Conservation (phyloP, 2,329 filamentous ascomycete species). For the Ophiostoma fasciatum region DNA sequence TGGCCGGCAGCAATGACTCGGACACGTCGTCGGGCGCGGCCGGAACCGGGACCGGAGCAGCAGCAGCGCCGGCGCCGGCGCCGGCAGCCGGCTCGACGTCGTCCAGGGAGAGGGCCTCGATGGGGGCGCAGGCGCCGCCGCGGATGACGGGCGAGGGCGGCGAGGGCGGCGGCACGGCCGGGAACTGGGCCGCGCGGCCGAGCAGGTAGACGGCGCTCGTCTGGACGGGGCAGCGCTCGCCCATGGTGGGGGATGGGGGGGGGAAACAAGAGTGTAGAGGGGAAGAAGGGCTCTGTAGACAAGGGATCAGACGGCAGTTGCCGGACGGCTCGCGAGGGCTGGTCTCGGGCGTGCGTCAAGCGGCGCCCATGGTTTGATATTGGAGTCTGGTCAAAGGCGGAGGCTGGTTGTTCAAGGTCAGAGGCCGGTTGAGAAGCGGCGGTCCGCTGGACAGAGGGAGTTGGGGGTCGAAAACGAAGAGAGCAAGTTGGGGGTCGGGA, state of each 20-base stretch:
- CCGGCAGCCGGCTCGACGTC: constrained; percentile 15
- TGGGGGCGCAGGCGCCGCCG: constrained; percentile 20
- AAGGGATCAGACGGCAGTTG: not conserved
- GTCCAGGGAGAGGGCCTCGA: constrained; percentile 22
- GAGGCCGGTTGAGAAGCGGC: no score
- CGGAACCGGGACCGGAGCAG: not conserved
- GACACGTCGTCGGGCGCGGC: not conserved
- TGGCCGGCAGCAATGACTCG: constrained; percentile 1
- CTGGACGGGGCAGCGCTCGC: constrained; percentile 24
- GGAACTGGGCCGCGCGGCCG: constrained; percentile 20
- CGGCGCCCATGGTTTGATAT: no score
- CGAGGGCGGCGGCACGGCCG: constrained; percentile 31
- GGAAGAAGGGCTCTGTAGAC: not conserved
- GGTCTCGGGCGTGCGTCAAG: no score
- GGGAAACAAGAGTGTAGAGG: not conserved
- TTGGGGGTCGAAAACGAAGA: no score
- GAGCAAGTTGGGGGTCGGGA: no score
- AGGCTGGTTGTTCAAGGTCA: no score
- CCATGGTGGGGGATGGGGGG: constrained; percentile 1
- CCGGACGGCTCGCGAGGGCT: no score
- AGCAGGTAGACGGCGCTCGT: constrained; percentile 36
- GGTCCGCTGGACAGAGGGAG: no score
- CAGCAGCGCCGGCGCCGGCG: not conserved
- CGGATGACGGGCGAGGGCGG: constrained; percentile 32
- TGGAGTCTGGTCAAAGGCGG: no score